These are phyloP conservation scores for Lophiotrema nucula DNA, from an alignment of 495 filamentous ascomycete species.

Conservation along the genomic window DNA sequence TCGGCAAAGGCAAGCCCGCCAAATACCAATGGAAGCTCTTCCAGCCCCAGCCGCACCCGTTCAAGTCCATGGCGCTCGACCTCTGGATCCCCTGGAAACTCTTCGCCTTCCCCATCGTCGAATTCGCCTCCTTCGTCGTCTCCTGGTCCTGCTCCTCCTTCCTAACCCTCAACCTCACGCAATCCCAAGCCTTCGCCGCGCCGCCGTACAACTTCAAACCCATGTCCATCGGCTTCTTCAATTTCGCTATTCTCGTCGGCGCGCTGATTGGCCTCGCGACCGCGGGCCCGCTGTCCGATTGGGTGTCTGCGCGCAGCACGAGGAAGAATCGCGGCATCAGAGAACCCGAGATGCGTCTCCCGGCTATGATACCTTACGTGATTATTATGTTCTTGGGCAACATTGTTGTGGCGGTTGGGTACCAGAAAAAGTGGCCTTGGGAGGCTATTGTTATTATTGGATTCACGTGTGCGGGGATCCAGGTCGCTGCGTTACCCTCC, in stretches of 20 bases:
- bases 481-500: conserved; percentile 58
- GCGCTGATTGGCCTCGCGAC: conserved; percentile 56
- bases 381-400: conserved; percentile 59
- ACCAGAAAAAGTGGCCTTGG: conserved; percentile 58
- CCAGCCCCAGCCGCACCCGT: conserved; percentile 45
- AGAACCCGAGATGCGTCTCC: conserved; percentile 69
- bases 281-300: conserved; percentile 60
- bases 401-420: conserved; percentile 61
- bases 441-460: conserved; percentile 54
- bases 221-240: conserved; percentile 54
- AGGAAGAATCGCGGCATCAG: conserved; percentile 53
- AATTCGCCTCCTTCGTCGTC: conserved; percentile 59
- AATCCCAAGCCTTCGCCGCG: conserved; percentile 58
- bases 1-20: conserved; percentile 53
- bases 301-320: conserved; percentile 58
- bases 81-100: conserved; percentile 56
- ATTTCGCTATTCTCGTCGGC: conserved; percentile 52
- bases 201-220: conserved; percentile 59
- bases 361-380: conserved; percentile 60
- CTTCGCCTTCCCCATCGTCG: conserved; percentile 62
- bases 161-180: conserved; percentile 63
- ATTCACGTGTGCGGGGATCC: conserved; percentile 55
- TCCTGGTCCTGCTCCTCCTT: conserved; percentile 60
- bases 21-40: conserved; percentile 56
- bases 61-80: conserved; percentile 47